Base-by-base conservation (phyloP, 805 yeast species). In the Lachancea meyersii region DNA sequence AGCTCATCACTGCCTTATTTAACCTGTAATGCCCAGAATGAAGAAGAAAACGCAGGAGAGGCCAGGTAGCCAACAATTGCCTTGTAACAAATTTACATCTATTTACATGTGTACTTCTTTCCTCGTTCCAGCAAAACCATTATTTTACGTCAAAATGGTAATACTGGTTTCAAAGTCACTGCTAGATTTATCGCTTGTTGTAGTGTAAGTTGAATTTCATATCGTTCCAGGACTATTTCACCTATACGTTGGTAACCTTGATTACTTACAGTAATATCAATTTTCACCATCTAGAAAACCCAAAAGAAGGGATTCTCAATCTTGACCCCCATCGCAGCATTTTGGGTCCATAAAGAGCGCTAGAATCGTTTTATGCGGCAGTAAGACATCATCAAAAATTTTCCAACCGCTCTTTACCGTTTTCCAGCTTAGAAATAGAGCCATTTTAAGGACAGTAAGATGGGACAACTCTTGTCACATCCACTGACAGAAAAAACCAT, bases 391-490 rank as follows among this genome's bases (percentile, higher is more conserved):
- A 5, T 26, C 28, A 26, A 14, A 4, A 14, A 26, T 6, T 6
- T n/a, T 14, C 5, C 10, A 10, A 6, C 5, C 10, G 28, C 28
- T 26, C 4, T 6, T 4, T 5, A 10, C 28, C 13, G 10, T 26
- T 26, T 26, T 26, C 28, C 13, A 26, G 28, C 13, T 13, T 26
- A 4, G 28, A 26, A 26, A 26, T 26, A 26, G 13, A 6, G 13
- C 13, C 28, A 26, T 26, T 26, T 26, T 26, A 26, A 14, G 28
- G 28, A 23, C 10, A 23, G 10, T 23, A 47, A 31, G 17, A 82
- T 83, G 91, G 91, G 91, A 3, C 86, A 82, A 55, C 62, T 82
- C 44, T 65, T 82, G 43, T 82, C 89, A 32, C 86, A 80, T 54
- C 88, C 89, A 2, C 71, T 80, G 37, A 81, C 82, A 48, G 86